These are phyloP conservation scores for Dryadomyces quercivorus DNA, from an alignment of 2,329 filamentous ascomycete genomes.

Conservation along the genomic window DNA sequence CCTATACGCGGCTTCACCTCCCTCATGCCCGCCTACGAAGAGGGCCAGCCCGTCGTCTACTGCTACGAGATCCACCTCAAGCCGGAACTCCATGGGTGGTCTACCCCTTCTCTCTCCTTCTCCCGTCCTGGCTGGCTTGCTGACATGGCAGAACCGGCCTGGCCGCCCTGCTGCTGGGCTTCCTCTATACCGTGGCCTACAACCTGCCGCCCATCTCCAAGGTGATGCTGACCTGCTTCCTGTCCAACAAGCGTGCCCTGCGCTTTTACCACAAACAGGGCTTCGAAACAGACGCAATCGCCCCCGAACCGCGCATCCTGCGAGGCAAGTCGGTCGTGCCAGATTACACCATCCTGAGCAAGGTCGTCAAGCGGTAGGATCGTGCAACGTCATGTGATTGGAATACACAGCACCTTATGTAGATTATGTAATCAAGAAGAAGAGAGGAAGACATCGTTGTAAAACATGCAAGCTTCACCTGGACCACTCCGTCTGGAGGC, in stretches of 20 bases:
- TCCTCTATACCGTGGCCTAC: conserved; percentile 39
- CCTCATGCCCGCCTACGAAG: conserved; percentile 62
- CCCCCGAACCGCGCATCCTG: conserved; percentile 39
- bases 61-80: conserved; percentile 68
- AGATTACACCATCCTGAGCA: conserved; percentile 51
- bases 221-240: conserved; percentile 64
- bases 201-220: conserved; percentile 46
- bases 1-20: conserved; percentile 45
- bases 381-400: background rate
- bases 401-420: too few relatives aligned
- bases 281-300: conserved; percentile 41
- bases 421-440: too few relatives aligned
- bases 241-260: conserved; percentile 43
- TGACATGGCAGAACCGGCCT: conserved; percentile 43
- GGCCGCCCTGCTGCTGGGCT: conserved; percentile 44
- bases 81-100: conserved; percentile 40
- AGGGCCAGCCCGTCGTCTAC: conserved; percentile 54
- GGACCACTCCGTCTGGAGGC: too few relatives aligned
- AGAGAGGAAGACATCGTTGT: too few relatives aligned
- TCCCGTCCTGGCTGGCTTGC: background rate
- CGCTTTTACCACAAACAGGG: conserved; percentile 51
- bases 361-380: conserved; percentile 14
- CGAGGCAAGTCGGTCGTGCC: conserved; percentile 40
- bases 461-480: too few relatives aligned
- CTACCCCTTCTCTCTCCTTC: conserved; percentile 3